Evolutionary conservation across 2,329 filamentous ascomycete species (phyloP).

Genomic region (Talaromyces sp.): DNA sequence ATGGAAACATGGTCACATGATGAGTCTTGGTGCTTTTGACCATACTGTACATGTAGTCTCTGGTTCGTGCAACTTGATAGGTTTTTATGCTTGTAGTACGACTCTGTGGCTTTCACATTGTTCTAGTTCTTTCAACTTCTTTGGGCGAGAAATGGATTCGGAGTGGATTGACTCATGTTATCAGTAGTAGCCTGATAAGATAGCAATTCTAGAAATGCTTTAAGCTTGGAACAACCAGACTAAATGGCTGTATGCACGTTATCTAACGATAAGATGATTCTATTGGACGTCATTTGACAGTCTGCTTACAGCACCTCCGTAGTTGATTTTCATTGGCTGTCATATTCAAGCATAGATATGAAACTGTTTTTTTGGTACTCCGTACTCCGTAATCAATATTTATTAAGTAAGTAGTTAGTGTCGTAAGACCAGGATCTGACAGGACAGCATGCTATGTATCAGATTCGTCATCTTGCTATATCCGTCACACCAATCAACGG

Average conservation of each 20-base stretch:
- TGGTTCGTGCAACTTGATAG: neutral
- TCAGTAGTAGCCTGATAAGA: neutral
- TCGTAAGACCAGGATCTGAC: neutral
- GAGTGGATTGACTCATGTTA: neutral
- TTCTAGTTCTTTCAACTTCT: neutral
- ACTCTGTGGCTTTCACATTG: neutral
- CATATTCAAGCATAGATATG: neutral
- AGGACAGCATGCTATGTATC: neutral
- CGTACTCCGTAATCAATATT: neutral
- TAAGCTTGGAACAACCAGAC: neutral
- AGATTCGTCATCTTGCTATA: slow-evolving; percentile 1
- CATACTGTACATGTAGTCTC: neutral
- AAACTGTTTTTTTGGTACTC: neutral
- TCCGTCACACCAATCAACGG: slow-evolving; percentile 5
- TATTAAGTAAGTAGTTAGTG: neutral
- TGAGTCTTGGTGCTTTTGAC: neutral
- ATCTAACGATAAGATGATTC: neutral
- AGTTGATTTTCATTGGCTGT: neutral
- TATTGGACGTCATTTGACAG: neutral
- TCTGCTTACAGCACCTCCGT: neutral
- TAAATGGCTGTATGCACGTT: neutral
- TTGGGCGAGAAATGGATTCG: neutral
- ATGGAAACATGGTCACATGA: neutral
- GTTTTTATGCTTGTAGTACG: neutral
- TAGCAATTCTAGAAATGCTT: neutral